A percentile compares a stretch with the other conserved stretches of the same genome.
Conservation (phyloP, 768 basidiomycete species). For the Pleurotus cornucopiae region DNA sequence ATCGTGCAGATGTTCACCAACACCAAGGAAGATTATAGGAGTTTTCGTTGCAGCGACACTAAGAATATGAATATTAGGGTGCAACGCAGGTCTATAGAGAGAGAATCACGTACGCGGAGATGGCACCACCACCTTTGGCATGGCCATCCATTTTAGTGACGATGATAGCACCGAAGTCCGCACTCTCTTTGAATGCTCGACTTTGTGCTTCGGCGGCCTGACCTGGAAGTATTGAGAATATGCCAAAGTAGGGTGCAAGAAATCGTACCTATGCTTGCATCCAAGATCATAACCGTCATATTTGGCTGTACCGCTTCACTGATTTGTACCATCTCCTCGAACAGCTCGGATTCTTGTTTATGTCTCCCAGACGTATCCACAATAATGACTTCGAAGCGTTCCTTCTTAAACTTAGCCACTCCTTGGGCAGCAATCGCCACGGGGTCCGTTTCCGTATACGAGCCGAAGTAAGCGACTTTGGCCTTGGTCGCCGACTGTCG, state of each 20-base stretch:
- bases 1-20: slow-evolving; percentile 97
- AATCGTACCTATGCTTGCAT: slow-evolving; percentile 85
- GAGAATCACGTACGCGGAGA: slow-evolving; percentile 81
- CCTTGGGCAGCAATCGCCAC: slow-evolving; percentile 93
- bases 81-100: background rate
- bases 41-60: slow-evolving; percentile 99
- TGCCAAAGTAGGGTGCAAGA: background rate
- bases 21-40: slow-evolving; percentile 97
- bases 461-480: slow-evolving; percentile 98
- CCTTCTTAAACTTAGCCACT: slow-evolving; percentile 96
- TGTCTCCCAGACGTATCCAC: slow-evolving; percentile 98
- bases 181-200: slow-evolving; percentile 95
- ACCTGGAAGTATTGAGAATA: slow-evolving; percentile 38
- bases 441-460: slow-evolving; percentile 98
- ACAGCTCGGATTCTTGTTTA: slow-evolving; percentile 94
- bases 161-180: slow-evolving; percentile 97
- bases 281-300: slow-evolving; percentile 93
- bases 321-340: slow-evolving; percentile 98
- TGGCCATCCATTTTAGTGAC: slow-evolving; percentile 99
- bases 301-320: slow-evolving; percentile 89
- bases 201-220: slow-evolving; percentile 98
- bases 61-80: slow-evolving; percentile 9
- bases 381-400: slow-evolving; percentile 97
- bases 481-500: slow-evolving; percentile 98
- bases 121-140: slow-evolving; percentile 97